A percentile compares a stretch with the other conserved stretches of the same genome.
Conservation (phyloP, 1,284 basidiomycete species). For the Gomphus bonarii region DNA sequence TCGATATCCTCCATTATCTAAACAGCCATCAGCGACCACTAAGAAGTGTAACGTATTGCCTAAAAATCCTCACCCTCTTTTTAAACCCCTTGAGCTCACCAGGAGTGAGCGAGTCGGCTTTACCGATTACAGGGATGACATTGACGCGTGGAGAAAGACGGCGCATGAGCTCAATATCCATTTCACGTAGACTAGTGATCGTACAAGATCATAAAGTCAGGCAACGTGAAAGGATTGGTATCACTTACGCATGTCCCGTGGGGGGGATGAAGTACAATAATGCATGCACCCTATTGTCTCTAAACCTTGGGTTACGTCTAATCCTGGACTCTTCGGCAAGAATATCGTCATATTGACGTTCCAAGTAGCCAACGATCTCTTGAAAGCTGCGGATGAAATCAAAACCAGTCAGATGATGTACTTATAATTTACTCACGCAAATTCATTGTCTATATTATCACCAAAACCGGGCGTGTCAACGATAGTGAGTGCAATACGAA, state of each 20-base stretch:
- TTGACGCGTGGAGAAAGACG: conserved; percentile 95
- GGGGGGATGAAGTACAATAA: conserved; percentile 98
- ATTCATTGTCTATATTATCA: conserved; percentile 98
- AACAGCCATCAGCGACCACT: conserved; percentile 5
- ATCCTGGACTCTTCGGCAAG: conserved; percentile 98
- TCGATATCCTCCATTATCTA: conserved; percentile 99
- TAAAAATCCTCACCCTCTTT: conserved; percentile 62
- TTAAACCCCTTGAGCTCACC: conserved; percentile 91
- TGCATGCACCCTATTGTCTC: conserved; percentile 94
- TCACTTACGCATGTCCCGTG: conserved; percentile 64
- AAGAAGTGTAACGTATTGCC: not conserved
- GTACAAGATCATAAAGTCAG: conserved; percentile 14
- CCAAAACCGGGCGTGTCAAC: conserved; percentile 99
- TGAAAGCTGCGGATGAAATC: conserved; percentile 57
- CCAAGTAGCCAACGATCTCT: conserved; percentile 94
- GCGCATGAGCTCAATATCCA: conserved; percentile 99
- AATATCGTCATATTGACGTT: conserved; percentile 99
- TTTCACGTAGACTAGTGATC: conserved; percentile 73
- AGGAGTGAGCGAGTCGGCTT: conserved; percentile 91
- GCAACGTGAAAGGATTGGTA: not conserved
- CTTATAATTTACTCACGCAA: conserved; percentile 56
- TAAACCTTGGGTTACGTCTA: conserved; percentile 99
- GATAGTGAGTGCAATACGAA: conserved; percentile 95
- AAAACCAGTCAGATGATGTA: not conserved
- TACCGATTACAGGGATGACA: conserved; percentile 98